Percentiles rank a stretch among this genome's conserved stretches.
Evolutionary conservation across 2,329 filamentous ascomycete genomes (phyloP).

Genomic region (Fusarium albidum): DNA sequence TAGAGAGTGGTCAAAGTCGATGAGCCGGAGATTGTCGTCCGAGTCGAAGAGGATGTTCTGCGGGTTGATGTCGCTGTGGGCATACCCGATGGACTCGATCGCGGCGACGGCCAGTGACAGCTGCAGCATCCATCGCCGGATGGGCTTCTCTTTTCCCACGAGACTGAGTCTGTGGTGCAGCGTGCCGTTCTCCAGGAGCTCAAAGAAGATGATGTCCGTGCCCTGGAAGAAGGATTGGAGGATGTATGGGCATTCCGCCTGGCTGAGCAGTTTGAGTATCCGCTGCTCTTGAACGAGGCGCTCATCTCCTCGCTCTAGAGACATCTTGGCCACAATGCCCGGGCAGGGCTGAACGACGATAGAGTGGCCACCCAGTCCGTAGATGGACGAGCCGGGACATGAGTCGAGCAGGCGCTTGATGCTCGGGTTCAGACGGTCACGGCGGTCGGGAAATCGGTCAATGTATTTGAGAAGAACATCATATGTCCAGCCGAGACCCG

Average conservation of each 20-base stretch:
- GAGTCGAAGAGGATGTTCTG: slow-evolving; percentile 28
- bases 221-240: slow-evolving; percentile 15
- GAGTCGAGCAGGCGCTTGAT: slow-evolving; percentile 3
- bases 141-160: slow-evolving; percentile 10
- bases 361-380: slow-evolving; percentile 25
- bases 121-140: slow-evolving; percentile 27
- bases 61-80: slow-evolving; percentile 31
- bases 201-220: slow-evolving; percentile 26
- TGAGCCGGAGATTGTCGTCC: slow-evolving; percentile 25
- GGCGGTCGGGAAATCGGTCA: background rate
- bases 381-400: slow-evolving; percentile 23
- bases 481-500: background rate
- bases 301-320: slow-evolving; percentile 21
- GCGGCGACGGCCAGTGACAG: slow-evolving; percentile 19
- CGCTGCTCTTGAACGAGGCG: slow-evolving; percentile 21
- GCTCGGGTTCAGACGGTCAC: background rate
- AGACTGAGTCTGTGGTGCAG: slow-evolving; percentile 22
- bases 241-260: slow-evolving; percentile 14
- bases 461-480: background rate
- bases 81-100: slow-evolving; percentile 23
- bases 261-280: slow-evolving; percentile 22
- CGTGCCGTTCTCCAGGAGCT: slow-evolving; percentile 18
- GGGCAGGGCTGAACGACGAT: slow-evolving; percentile 26
- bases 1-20: slow-evolving; percentile 30
- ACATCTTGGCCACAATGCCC: slow-evolving; percentile 28